Evolutionary conservation across 306 rosid genomes (phyloP).

Genomic region (Datisca glomerata): DNA sequence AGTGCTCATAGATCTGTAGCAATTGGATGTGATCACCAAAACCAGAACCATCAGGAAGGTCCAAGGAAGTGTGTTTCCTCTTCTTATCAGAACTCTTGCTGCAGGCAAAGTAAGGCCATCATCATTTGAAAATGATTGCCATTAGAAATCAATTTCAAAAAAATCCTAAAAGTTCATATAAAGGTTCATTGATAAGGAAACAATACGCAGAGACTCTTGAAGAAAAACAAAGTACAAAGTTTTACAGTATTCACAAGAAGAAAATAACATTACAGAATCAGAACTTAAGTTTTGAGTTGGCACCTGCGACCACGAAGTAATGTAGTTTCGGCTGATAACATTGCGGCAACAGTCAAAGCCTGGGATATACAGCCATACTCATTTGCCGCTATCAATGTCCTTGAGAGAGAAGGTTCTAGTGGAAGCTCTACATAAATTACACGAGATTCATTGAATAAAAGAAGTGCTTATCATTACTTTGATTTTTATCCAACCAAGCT

Average conservation of each 20-base stretch:
- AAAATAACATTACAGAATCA: not conserved
- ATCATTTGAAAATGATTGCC: not conserved
- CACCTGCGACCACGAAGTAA: constrained; percentile 80
- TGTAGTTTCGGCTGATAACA: constrained; percentile 80
- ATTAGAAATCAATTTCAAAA: not conserved
- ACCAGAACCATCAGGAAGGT: constrained; percentile 92
- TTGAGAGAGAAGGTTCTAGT: constrained; percentile 89
- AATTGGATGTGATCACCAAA: constrained; percentile 92
- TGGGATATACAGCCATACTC: constrained; percentile 66
- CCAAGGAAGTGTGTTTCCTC: constrained; percentile 48
- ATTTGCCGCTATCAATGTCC: constrained; percentile 86
- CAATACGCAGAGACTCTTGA: too few relatives aligned
- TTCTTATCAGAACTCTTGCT: constrained; percentile 67
- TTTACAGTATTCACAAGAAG: too few relatives aligned
- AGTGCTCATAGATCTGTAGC: constrained; percentile 68
- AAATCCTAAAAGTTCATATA: not conserved
- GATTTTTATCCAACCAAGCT: too few relatives aligned
- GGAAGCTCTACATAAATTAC: constrained; percentile 68
- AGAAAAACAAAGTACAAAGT: too few relatives aligned
- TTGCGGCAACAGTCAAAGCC: constrained; percentile 91
- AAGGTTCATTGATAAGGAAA: too few relatives aligned
- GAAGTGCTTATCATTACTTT: constrained; percentile 1
- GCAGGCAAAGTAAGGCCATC: constrained; percentile 16
- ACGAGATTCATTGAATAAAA: constrained; percentile 5
- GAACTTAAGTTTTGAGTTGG: constrained; percentile 9